phyloP scores from a whole-genome alignment of 345 rosid genomes.

The Eutrema japonicum region DNA sequence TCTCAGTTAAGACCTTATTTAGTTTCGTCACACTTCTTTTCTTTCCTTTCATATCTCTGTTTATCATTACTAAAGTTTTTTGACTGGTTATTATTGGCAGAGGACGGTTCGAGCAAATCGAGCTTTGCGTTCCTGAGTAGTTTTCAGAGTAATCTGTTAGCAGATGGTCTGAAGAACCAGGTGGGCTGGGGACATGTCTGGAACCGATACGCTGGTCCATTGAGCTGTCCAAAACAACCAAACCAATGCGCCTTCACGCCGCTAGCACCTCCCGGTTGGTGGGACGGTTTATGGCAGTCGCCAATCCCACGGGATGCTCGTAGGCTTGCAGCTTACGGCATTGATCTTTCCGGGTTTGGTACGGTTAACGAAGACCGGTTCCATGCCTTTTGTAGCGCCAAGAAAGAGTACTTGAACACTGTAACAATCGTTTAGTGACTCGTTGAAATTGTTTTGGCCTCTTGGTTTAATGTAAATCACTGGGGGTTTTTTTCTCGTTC shows the following conservation, averaged over 20 bases:
- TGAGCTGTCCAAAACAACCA: conserved; percentile 75
- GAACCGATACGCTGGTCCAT: conserved; percentile 94
- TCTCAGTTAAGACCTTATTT: conserved; percentile 55
- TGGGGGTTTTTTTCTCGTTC: not conserved
- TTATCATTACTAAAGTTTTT: conserved; percentile 1
- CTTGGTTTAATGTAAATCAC: conserved; percentile 20
- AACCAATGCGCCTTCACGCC: conserved; percentile 91
- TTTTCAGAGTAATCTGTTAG: conserved; percentile 74
- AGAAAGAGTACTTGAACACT: conserved; percentile 59
- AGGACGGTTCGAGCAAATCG: conserved; percentile 56
- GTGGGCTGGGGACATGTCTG: conserved; percentile 97
- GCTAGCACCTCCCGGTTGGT: conserved; percentile 95
- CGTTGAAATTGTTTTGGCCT: not conserved
- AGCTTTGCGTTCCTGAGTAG: conserved; percentile 81
- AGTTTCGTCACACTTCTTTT: not conserved
- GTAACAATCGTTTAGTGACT: conserved; percentile 48
- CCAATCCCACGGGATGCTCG: conserved; percentile 76
- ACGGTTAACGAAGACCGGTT: conserved; percentile 68
- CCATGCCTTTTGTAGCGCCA: conserved; percentile 60
- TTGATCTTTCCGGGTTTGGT: conserved; percentile 78
- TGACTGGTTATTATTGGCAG: conserved; percentile 49
- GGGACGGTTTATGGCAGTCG: conserved; percentile 97
- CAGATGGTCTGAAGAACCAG: conserved; percentile 74
- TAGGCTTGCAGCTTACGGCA: conserved; percentile 66
- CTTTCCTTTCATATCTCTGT: not conserved